Base-by-base conservation (phyloP, 2,329 filamentous ascomycete species). In the Alternaria arborescens region DNA sequence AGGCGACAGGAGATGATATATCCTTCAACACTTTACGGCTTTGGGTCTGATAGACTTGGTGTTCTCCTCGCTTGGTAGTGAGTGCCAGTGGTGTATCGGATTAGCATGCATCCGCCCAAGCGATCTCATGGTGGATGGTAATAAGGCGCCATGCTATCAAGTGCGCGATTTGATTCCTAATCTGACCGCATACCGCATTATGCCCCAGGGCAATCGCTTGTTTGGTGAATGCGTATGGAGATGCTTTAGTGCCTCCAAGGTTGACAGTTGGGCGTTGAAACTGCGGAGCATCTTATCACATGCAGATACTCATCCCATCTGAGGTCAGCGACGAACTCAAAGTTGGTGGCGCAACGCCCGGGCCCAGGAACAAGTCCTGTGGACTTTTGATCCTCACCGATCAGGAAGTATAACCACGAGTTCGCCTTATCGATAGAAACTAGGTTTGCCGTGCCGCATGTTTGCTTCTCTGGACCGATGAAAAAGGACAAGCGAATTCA, bases 281-380 rank as follows among this genome's bases (percentile, higher is more conserved):
- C 5, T 24, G 20, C 12, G 34, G 24, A 50, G 30, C 28, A 34
- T 41, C 8, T 38, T 30, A 28, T 54, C 43, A 36, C 46, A 48
- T 34, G 30, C 46, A 50, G 20, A 50, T 50, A 10, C 46, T 36
- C 30, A 50, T 50, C 30, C 30, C n/a, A 20, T 50, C 20, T 24
- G 8, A 34, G 32, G 14, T 50, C 30, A 50, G 46, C 46, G 34
- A 50, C 20, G 22, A 50, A 36, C 46, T 50, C 46, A 36, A 50
- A 50, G 60, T 52, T 60, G 60, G 56, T 62, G 60, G 60, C 60
- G 56, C n/a, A 55, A 47, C n/a, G 47, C 52, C 34, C 38, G 47
- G 55, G 50, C 50, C 20, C 20, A 38, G 41, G 20, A 56, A 55
- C 53, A 51, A 30, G 58, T 57, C 51, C 43, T 51, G 54, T 61